These are phyloP conservation scores for Fusarium goolgardi DNA, from an alignment of 2,329 filamentous ascomycete genomes.

Conservation along the genomic window DNA sequence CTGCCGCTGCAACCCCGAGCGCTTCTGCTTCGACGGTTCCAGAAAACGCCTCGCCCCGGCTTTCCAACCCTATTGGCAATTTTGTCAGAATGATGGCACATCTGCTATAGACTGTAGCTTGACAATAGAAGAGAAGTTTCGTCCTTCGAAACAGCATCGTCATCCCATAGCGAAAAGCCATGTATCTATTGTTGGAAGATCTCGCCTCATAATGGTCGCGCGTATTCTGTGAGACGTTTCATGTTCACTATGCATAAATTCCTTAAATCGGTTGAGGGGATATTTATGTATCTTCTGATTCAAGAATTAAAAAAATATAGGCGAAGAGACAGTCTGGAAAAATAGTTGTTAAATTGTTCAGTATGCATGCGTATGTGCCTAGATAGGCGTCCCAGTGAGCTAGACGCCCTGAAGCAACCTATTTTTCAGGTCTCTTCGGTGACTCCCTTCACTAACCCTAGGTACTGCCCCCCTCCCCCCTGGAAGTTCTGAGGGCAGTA, in stretches of 20 bases:
- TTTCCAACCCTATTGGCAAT: slow-evolving; percentile 19
- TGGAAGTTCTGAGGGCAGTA: not conserved
- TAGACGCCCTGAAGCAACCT: not conserved
- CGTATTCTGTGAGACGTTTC: too few relatives aligned
- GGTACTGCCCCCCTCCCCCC: not conserved
- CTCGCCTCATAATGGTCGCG: not conserved
- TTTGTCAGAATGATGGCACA: not conserved
- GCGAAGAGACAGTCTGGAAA: not conserved
- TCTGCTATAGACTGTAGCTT: not conserved
- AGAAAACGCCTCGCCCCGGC: slow-evolving; percentile 19
- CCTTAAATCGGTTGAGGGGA: too few relatives aligned
- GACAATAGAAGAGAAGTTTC: too few relatives aligned
- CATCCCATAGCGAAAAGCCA: too few relatives aligned
- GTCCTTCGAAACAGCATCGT: not conserved
- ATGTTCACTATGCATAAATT: not conserved
- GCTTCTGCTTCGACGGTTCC: slow-evolving; percentile 4
- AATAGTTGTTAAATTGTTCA: not conserved
- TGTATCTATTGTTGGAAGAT: not conserved
- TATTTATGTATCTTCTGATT: not conserved
- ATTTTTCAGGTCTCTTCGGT: not conserved
- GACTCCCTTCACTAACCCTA: not conserved
- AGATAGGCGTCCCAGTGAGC: not conserved
- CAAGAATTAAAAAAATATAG: not conserved
- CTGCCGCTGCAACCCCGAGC: slow-evolving; percentile 5
- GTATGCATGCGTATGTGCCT: too few relatives aligned